Evolutionary conservation across 2,329 filamentous ascomycete genomes (phyloP).

Genomic region (Sarocladiaceae sp.): DNA sequence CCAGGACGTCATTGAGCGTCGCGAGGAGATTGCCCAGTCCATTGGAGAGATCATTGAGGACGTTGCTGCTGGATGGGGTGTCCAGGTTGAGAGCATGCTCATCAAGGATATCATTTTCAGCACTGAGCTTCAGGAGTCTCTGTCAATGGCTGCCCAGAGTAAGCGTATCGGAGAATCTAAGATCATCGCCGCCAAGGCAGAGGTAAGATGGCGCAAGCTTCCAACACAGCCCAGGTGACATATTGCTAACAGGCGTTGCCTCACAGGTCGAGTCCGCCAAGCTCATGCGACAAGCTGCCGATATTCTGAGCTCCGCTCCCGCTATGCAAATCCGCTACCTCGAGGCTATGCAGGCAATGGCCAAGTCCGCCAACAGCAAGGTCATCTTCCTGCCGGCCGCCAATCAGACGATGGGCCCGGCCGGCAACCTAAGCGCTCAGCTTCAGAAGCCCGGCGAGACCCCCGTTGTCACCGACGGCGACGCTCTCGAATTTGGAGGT

Average conservation of each 20-base stretch:
- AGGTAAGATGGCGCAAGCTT: slow-evolving; percentile 49
- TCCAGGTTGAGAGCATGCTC: slow-evolving; percentile 94
- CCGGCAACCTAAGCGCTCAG: slow-evolving; percentile 24
- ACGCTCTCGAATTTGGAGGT: slow-evolving; percentile 42
- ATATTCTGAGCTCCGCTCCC: slow-evolving; percentile 84
- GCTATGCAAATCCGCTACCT: slow-evolving; percentile 99
- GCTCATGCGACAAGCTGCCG: slow-evolving; percentile 86
- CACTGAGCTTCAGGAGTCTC: slow-evolving; percentile 87
- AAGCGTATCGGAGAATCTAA: slow-evolving; percentile 98
- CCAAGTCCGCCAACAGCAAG: slow-evolving; percentile 84
- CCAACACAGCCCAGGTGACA: neutral
- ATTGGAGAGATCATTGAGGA: slow-evolving; percentile 98
- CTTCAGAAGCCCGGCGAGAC: slow-evolving; percentile 28
- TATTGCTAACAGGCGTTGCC: neutral
- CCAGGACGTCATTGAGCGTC: slow-evolving; percentile 96
- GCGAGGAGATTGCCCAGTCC: slow-evolving; percentile 91
- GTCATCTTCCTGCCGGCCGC: slow-evolving; percentile 72
- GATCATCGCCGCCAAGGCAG: slow-evolving; percentile 93
- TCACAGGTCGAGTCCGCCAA: slow-evolving; percentile 79
- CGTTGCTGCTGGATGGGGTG: slow-evolving; percentile 88
- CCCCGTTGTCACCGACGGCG: slow-evolving; percentile 47
- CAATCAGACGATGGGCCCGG: slow-evolving; percentile 47
- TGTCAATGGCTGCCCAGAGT: slow-evolving; percentile 97
- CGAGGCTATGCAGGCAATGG: slow-evolving; percentile 98
- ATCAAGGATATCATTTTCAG: slow-evolving; percentile 99